These are phyloP conservation scores for Planoprotostelium fungivorum DNA, from an alignment of 78 protist genomes.

Conservation along the genomic window DNA sequence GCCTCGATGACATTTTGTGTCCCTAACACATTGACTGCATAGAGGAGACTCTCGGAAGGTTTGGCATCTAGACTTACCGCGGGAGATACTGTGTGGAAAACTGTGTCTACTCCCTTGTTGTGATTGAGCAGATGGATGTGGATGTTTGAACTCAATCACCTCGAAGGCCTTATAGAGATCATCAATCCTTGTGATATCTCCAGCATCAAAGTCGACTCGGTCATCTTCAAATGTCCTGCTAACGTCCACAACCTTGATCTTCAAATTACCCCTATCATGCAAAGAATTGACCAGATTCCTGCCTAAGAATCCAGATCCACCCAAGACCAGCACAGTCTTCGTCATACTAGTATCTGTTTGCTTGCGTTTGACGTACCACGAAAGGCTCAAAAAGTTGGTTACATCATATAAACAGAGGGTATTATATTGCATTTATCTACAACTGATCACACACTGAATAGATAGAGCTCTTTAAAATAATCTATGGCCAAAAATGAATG, in stretches of 20 bases:
- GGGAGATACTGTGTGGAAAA: slow-evolving; percentile 63
- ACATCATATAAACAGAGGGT: no score
- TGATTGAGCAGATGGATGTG: no score
- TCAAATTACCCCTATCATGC: slow-evolving; percentile 22
- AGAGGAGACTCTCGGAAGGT: slow-evolving; percentile 12
- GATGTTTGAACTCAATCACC: not conserved
- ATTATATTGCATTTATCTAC: no score
- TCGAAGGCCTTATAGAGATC: slow-evolving; percentile 33
- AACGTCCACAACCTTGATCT: slow-evolving; percentile 43
- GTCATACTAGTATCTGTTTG: no score
- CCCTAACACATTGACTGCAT: slow-evolving; percentile 47
- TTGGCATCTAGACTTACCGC: slow-evolving; percentile 45
- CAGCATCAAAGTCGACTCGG: slow-evolving; percentile 32
- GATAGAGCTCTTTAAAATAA: no score
- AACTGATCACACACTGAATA: no score
- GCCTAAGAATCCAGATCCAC: slow-evolving; percentile 61
- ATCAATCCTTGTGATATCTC: slow-evolving; percentile 36
- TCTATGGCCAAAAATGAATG: no score
- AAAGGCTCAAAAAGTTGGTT: no score
- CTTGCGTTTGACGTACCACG: no score
- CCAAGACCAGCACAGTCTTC: slow-evolving; percentile 21
- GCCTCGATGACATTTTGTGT: slow-evolving; percentile 50
- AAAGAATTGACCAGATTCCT: slow-evolving; percentile 41
- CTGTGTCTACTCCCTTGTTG: slow-evolving; percentile 26
- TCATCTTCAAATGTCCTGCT: slow-evolving; percentile 47